phyloP scores from a whole-genome alignment of 441 rosid genomes.

The Gossypium aridum region DNA sequence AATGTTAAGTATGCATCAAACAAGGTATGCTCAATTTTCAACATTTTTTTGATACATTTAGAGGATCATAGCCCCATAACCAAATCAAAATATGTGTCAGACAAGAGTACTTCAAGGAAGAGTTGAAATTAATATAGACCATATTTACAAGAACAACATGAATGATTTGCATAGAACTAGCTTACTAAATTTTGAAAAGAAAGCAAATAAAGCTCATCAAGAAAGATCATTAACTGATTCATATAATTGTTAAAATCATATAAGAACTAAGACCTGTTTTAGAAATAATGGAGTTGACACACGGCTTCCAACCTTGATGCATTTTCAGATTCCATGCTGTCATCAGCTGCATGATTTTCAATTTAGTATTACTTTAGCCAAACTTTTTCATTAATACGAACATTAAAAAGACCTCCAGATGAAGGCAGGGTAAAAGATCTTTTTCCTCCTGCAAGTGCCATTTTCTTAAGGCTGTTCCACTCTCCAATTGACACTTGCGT shows the following conservation, averaged over 20 bases:
- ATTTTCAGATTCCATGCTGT: constrained; percentile 56
- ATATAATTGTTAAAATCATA: background rate
- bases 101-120: background rate
- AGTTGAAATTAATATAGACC: background rate
- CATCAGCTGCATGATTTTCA: constrained; percentile 53
- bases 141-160: background rate
- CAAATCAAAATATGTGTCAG: background rate
- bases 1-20: too few relatives aligned
- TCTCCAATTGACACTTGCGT: background rate
- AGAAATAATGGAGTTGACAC: constrained; percentile 34
- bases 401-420: background rate
- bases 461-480: background rate
- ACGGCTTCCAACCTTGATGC: constrained; percentile 62
- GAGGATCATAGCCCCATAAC: background rate
- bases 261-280: constrained; percentile 45
- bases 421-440: background rate
- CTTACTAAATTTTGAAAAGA: background rate
- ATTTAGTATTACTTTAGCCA: constrained; percentile 12
- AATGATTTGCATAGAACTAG: constrained; percentile 4
- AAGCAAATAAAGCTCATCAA: background rate
- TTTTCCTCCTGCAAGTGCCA: background rate
- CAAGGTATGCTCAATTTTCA: background rate
- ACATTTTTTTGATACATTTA: background rate
- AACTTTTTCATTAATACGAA: constrained; percentile 13
- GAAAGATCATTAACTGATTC: background rate